These are phyloP conservation scores for Carallia brachiata DNA, from an alignment of 345 rosid genomes.

Conservation along the genomic window DNA sequence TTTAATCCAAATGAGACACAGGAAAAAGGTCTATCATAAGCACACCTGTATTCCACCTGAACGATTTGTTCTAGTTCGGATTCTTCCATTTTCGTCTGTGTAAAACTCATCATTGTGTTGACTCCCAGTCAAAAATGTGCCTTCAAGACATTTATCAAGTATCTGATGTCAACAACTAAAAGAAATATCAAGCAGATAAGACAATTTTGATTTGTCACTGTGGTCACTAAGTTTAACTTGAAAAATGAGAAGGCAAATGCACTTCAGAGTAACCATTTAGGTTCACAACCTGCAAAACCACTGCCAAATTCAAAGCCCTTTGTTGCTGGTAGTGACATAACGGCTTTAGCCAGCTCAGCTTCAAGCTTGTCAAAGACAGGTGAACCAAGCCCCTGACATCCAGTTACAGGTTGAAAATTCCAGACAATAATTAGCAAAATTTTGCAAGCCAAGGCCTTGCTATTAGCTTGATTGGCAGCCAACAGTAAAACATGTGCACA, in stretches of 20 bases:
- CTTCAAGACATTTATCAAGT: conserved; percentile 32
- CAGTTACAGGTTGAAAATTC: conserved; percentile 27
- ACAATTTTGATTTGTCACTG: conserved; percentile 4
- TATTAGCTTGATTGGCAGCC: not conserved
- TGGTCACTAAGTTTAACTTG: not conserved
- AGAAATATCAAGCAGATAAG: not conserved
- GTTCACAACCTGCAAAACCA: conserved; percentile 79
- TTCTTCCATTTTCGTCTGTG: conserved; percentile 59
- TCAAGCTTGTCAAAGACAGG: conserved; percentile 98
- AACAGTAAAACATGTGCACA: too few species aligned
- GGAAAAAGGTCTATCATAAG: not conserved
- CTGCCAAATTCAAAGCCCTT: conserved; percentile 99
- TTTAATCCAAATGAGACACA: conserved; percentile 7
- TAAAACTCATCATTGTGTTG: conserved; percentile 93
- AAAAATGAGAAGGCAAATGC: conserved; percentile 18
- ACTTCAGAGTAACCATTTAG: conserved; percentile 8
- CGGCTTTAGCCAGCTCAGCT: conserved; percentile 94
- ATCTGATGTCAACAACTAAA: not conserved
- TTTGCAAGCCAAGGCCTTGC: not conserved
- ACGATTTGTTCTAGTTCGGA: conserved; percentile 91
- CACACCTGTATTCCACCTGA: conserved; percentile 92
- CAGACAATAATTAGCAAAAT: not conserved
- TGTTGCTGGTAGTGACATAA: conserved; percentile 91
- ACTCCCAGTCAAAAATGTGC: conserved; percentile 83
- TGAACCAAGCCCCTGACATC: conserved; percentile 90